Evolutionary conservation across 805 yeast genomes (phyloP), one percentile per base, ranked within the genome.

Genomic region (Saccharomycopsis sp.): DNA sequence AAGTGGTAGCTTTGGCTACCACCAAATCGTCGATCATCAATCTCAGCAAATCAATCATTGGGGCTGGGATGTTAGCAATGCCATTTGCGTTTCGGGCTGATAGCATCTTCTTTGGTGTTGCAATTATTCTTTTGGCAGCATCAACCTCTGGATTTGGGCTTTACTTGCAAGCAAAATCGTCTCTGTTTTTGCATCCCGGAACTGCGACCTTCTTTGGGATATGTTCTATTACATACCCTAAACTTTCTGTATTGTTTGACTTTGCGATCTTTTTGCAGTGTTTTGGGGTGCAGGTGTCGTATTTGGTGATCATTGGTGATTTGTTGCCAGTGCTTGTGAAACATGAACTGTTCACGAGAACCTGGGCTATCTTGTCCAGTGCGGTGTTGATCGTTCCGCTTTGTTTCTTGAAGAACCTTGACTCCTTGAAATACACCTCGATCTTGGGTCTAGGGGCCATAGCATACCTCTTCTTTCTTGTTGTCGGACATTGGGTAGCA

Each of bases 51-150:
- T 87, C 94, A 24, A 86, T 88, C 57, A 78, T 88, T 12, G 96
- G 96, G 3, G 90, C 94, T 0, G 96, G 96, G 0, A 74, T 87
- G 49, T 75, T 87, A 23, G 89, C 92, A 14, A 81, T 87, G 73
- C 92, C 94, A 0, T 83, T 76, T 61, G 88, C 90, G 0, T 83
- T 86, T 71, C 76, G 78, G 57, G 78, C 86, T 25, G 89, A 87
- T 68, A 90, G 92, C 3, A 67, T 86, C 1, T 57, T 81, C 8
- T 72, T 83, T 24, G 94, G 94, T 1, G 64, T 77, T 0, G 49
- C 75, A 1, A 74, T 88, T 41, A 76, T 86, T 8, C 19, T 85
- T 0, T 58, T 85, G 50, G 89, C 90, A 0, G 90, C 89, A 1
- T 50, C 77, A 3, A 80, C 89, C 0, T 83, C 90, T 14, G 83